Evolutionary conservation across 805 yeast species (phyloP).

Genomic region (Starmerella riodocensis): DNA sequence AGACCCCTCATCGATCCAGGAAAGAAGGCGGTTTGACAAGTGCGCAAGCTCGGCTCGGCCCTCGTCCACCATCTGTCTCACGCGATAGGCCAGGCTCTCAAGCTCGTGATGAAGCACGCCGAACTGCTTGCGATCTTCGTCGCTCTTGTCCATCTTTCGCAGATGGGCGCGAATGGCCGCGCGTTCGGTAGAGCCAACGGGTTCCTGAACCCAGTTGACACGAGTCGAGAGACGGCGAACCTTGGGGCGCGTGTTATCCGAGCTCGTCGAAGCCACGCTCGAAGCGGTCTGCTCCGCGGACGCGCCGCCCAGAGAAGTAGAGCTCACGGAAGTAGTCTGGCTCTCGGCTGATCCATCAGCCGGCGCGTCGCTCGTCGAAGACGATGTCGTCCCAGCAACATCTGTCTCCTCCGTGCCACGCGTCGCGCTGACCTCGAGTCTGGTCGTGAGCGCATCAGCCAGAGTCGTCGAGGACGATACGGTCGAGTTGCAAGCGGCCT

Average conservation of each 20-base stretch:
- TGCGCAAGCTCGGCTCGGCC: slow-evolving; percentile 8
- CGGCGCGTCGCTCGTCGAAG: background rate
- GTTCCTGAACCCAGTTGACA: slow-evolving; percentile 32
- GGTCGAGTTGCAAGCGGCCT: slow-evolving; percentile 17
- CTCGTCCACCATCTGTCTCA: slow-evolving; percentile 34
- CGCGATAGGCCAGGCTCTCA: slow-evolving; percentile 59
- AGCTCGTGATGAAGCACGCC: slow-evolving; percentile 54
- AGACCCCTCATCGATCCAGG: slow-evolving; percentile 18
- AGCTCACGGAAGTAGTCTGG: background rate
- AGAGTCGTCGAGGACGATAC: background rate
- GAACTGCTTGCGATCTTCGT: slow-evolving; percentile 38
- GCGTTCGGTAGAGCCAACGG: slow-evolving; percentile 39
- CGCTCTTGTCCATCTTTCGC: slow-evolving; percentile 39
- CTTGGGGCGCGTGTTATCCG: slow-evolving; percentile 23
- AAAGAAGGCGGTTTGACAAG: slow-evolving; percentile 12
- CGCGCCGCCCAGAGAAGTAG: background rate
- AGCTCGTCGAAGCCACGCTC: background rate
- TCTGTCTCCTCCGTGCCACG: background rate
- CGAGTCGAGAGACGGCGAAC: slow-evolving; percentile 8
- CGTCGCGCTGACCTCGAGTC: slow-evolving; percentile 4
- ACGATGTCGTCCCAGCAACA: background rate
- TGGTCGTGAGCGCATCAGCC: background rate
- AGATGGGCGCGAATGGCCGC: slow-evolving; percentile 38
- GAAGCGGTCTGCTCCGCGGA: background rate
- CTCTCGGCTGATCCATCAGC: background rate